Conservation (phyloP, 768 basidiomycete genomes). For the Grammothele lineata region DNA sequence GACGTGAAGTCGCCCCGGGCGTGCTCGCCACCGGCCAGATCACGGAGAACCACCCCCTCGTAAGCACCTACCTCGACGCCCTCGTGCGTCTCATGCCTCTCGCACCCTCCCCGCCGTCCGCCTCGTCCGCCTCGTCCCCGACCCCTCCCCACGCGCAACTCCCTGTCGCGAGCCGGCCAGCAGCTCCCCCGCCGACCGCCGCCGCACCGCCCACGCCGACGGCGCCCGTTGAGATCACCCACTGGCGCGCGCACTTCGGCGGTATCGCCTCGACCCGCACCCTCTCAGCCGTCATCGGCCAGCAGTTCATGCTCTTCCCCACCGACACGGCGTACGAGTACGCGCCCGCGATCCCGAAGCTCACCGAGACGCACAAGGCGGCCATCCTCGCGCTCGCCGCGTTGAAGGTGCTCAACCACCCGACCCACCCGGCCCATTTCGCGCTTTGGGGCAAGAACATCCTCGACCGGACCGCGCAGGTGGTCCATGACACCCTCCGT, state of each 20-base stretch:
- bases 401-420: conserved; percentile 52
- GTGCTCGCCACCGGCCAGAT: conserved; percentile 36
- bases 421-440: conserved; percentile 55
- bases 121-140: neutral
- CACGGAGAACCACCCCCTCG: conserved; percentile 45
- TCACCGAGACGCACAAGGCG: conserved; percentile 10
- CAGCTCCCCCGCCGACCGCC: neutral
- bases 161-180: too few relatives aligned
- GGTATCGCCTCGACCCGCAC: conserved; percentile 8
- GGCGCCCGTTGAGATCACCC: conserved; percentile 2
- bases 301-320: conserved; percentile 12
- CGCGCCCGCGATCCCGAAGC: conserved; percentile 8
- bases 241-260: conserved; percentile 9
- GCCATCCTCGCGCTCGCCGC: conserved; percentile 53
- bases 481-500: conserved; percentile 54
- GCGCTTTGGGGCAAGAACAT: conserved; percentile 57
- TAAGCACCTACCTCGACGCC: conserved; percentile 44
- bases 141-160: too few relatives aligned
- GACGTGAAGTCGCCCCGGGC: conserved; percentile 31
- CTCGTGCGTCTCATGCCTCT: conserved; percentile 36
- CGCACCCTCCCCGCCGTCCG: conserved; percentile 2
- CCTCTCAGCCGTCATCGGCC: conserved; percentile 6
- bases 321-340: conserved; percentile 1
- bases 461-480: conserved; percentile 43
- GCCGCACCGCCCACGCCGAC: neutral